phyloP scores from a whole-genome alignment of 371 early-diverging fungal genomes.

The Spiromyces aspiralis region DNA sequence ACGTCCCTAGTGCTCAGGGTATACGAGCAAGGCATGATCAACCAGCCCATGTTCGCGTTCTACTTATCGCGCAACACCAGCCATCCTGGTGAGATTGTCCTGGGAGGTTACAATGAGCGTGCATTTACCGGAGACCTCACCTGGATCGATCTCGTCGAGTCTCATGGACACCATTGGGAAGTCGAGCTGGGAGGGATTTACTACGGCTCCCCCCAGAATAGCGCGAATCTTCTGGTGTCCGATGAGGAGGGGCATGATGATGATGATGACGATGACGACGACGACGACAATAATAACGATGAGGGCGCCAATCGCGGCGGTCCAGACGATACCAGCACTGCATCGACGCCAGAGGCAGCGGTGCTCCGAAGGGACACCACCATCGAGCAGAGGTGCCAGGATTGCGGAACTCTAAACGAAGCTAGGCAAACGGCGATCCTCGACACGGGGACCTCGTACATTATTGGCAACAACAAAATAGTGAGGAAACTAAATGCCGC shows the following conservation, averaged over 20 bases:
- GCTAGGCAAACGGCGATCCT: constrained; percentile 14
- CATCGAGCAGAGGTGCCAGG: constrained; percentile 8
- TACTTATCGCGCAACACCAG: constrained; percentile 29
- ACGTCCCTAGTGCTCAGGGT: too few relatives aligned
- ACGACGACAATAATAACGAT: constrained; percentile 7
- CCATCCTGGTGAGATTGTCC: constrained; percentile 41
- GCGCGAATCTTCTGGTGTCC: constrained; percentile 4
- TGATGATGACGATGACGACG: constrained; percentile 4
- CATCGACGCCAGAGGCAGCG: too few relatives aligned
- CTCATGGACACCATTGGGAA: constrained; percentile 33
- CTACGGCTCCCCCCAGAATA: constrained; percentile 15
- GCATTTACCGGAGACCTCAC: constrained; percentile 34
- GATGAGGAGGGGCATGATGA: neutral
- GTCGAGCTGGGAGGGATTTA: constrained; percentile 26
- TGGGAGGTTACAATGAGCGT: constrained; percentile 44
- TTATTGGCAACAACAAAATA: constrained; percentile 19
- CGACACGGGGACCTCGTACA: constrained; percentile 26
- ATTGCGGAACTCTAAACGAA: neutral
- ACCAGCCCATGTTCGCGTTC: constrained; percentile 23
- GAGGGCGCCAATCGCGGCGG: constrained; percentile 7
- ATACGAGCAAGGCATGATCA: constrained; percentile 18
- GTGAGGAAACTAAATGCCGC: constrained; percentile 20
- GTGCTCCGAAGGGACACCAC: constrained; percentile 5
- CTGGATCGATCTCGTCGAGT: constrained; percentile 30
- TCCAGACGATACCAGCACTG: constrained; percentile 3